phyloP scores from a whole-genome alignment of 2,329 filamentous ascomycete genomes.

The Phoma sp. region DNA sequence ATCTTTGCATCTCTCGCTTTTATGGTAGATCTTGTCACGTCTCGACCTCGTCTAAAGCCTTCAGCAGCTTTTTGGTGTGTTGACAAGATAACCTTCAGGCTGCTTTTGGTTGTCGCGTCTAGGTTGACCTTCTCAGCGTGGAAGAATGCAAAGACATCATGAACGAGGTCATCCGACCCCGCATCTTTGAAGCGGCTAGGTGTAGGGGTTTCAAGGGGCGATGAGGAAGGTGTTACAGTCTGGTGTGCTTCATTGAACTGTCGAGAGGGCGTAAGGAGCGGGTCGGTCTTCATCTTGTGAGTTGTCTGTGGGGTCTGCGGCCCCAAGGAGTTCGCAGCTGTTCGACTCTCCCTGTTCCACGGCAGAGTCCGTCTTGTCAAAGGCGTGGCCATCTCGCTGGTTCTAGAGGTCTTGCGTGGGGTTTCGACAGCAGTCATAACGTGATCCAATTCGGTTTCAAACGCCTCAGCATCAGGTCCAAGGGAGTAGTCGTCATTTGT shows the following conservation, averaged over 20 bases:
- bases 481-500: slow-evolving; percentile 44
- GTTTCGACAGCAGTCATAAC: slow-evolving; percentile 42
- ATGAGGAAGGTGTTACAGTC: slow-evolving; percentile 24
- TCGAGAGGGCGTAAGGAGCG: slow-evolving; percentile 26
- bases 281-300: slow-evolving; percentile 13
- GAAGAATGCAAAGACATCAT: slow-evolving; percentile 59
- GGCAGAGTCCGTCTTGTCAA: slow-evolving; percentile 44
- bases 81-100: slow-evolving; percentile 30
- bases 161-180: slow-evolving; percentile 24
- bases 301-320: slow-evolving; percentile 40
- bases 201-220: slow-evolving; percentile 43
- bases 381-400: slow-evolving; percentile 47
- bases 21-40: slow-evolving; percentile 67
- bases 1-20: slow-evolving; percentile 70
- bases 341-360: slow-evolving; percentile 40
- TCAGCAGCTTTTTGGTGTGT: slow-evolving; percentile 64
- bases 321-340: slow-evolving; percentile 13
- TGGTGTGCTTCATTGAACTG: slow-evolving; percentile 9
- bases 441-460: slow-evolving; percentile 41
- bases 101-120: slow-evolving; percentile 15
- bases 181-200: slow-evolving; percentile 39
- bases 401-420: slow-evolving; percentile 50
- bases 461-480: slow-evolving; percentile 37
- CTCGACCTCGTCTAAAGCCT: slow-evolving; percentile 69
- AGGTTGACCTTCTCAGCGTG: slow-evolving; percentile 51